Evolutionary conservation across 73 alveolate species (phyloP).

Genomic region (Paramecium sonneborni): DNA sequence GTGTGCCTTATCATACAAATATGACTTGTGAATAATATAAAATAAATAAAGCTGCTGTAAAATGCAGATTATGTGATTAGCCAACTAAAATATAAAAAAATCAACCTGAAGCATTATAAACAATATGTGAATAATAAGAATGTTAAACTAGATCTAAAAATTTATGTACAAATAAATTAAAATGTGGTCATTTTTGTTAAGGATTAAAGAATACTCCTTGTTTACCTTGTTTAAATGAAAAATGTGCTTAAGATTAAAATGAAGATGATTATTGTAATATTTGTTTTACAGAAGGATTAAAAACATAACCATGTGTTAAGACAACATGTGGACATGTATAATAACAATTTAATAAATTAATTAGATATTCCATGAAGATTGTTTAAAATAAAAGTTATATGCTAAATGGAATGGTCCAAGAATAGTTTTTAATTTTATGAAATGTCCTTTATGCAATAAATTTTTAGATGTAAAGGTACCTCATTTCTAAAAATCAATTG

Average conservation of each 20-base stretch:
- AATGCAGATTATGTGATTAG: conserved; percentile 51
- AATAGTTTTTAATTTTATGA: conserved; percentile 73
- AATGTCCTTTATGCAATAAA: conserved; percentile 71
- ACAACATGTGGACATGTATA: conserved; percentile 60
- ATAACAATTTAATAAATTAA: neutral
- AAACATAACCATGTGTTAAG: conserved; percentile 61
- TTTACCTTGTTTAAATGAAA: conserved; percentile 50
- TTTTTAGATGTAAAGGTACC: conserved; percentile 48
- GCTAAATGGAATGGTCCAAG: conserved; percentile 79
- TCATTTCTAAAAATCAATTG: neutral
- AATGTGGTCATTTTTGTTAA: conserved; percentile 65
- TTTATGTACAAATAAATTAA: conserved; percentile 23
- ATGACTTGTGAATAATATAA: conserved; percentile 26
- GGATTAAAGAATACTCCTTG: conserved; percentile 56
- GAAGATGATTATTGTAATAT: conserved; percentile 69
- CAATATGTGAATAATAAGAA: conserved; percentile 34
- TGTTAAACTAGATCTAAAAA: conserved; percentile 12
- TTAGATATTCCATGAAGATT: conserved; percentile 62
- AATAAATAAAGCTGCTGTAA: neutral
- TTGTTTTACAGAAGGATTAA: conserved; percentile 70
- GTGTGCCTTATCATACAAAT: conserved; percentile 8
- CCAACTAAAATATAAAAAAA: conserved; percentile 5
- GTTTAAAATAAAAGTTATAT: conserved; percentile 58
- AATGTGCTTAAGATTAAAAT: conserved; percentile 24
- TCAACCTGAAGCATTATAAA: conserved; percentile 49